Base-by-base conservation (phyloP, 1,284 basidiomycete species). In the Malassezia equina region DNA sequence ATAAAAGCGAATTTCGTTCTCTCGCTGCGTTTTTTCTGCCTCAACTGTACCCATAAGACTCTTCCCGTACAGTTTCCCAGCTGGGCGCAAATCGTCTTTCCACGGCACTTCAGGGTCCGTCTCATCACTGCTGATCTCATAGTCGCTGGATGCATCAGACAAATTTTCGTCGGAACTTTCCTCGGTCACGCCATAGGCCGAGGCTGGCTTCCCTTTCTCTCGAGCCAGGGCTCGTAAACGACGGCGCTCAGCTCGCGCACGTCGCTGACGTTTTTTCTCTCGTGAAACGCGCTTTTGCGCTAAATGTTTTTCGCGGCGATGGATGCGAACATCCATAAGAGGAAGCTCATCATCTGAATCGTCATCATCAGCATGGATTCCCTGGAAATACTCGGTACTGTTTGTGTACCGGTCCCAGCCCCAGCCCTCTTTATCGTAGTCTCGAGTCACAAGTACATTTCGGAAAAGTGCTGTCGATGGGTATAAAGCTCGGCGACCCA, bases 341-440 rank as follows among this genome's bases (percentile, higher is more conserved):
- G 57, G 61, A 33, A 66, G 62, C 13, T 68, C 66, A 11, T 68
- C 66, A 48, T 68, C 66, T 27, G 66, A 68, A 8, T 68, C 66
- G 28, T 51, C 47, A 34, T 54, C 56, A 15, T 51, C 52, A 13
- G 52, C 58, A 8, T 51, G 21, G 9, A 53, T 36, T 4, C 58
- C 54, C 3, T 50, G 33, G 49, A 66, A 64, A 28, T 60, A 42
- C 23, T 51, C 40, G 11, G 61, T 45, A 15, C 61, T 60, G 29
- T 57, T 47, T 9, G 67, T 64, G 33, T 57, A 62, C 4, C 53
- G 39, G 19, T 73, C 71, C 64, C 64, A 73, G 19, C 71, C 71
- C 70, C 70, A 73, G n/a, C 71, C 71, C 24, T 72, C 68, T 5
- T 61, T 57, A 39, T 73, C 71, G 9, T 67, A 66, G 12, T 67